These are phyloP conservation scores for Stephanocyclus meneghinianus DNA, from an alignment of 352 stramenopile species.

Conservation along the genomic window DNA sequence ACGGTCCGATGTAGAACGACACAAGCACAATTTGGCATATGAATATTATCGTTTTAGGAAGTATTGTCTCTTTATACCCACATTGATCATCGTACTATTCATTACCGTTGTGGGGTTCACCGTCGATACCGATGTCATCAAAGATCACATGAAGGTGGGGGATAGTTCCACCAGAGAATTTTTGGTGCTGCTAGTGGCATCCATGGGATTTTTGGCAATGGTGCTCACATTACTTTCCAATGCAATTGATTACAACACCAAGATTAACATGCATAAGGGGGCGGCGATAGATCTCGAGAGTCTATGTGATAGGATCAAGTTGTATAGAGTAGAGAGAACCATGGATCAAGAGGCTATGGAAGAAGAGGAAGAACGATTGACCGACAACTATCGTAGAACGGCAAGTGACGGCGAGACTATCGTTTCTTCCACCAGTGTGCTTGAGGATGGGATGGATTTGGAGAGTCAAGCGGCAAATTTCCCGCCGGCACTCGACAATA, in stretches of 20 bases:
- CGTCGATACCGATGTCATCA: constrained; percentile 22
- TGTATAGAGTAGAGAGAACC: constrained; percentile 19
- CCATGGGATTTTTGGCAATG: constrained; percentile 22
- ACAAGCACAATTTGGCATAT: constrained; percentile 10
- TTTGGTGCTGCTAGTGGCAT: constrained; percentile 21
- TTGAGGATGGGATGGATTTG: neutral
- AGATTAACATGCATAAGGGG: constrained; percentile 29
- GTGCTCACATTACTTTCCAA: constrained; percentile 20
- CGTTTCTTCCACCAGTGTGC: neutral
- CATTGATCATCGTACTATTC: constrained; percentile 16
- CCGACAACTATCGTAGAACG: neutral
- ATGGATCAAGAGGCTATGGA: constrained; percentile 21
- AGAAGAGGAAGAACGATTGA: neutral
- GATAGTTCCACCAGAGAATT: constrained; percentile 23
- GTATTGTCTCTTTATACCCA: constrained; percentile 19
- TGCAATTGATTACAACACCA: constrained; percentile 26
- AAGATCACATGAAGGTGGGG: constrained; percentile 18
- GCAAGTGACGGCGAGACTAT: constrained; percentile 14
- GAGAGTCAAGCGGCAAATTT: neutral
- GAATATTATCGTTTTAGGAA: constrained; percentile 35
- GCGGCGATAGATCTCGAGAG: constrained; percentile 13
- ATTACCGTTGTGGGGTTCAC: constrained; percentile 26
- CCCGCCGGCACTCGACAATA: neutral
- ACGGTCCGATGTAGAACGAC: neutral
- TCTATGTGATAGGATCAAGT: constrained; percentile 24